These are phyloP conservation scores for Sclerotinia minor DNA, from an alignment of 2,329 filamentous ascomycete species.

Conservation along the genomic window DNA sequence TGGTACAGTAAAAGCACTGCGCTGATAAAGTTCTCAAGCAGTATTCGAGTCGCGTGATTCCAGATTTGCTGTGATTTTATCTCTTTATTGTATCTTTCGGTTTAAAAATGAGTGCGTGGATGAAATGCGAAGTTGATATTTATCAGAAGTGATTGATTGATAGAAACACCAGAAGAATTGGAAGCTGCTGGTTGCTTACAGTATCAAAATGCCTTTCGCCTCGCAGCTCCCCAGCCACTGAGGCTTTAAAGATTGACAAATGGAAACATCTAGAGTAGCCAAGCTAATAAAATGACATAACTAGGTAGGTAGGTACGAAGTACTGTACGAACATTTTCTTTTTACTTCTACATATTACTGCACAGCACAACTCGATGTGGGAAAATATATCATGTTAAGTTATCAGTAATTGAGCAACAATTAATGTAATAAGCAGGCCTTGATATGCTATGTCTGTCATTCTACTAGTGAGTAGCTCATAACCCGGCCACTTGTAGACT, in stretches of 20 bases:
- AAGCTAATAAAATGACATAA: slow-evolving; percentile 31
- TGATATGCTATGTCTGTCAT: neutral
- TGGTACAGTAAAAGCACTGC: neutral
- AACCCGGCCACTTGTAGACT: neutral
- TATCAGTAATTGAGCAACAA: neutral
- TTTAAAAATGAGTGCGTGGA: neutral
- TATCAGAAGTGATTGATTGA: slow-evolving; percentile 3
- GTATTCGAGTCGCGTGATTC: neutral
- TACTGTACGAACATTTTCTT: no score
- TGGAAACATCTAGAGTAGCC: slow-evolving; percentile 31
- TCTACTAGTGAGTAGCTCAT: no score
- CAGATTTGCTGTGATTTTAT: neutral
- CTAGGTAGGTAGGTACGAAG: no score
- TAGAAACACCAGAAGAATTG: slow-evolving; percentile 7
- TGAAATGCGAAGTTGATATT: neutral
- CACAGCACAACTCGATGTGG: neutral
- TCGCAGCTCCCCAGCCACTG: slow-evolving; percentile 21
- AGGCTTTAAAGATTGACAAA: slow-evolving; percentile 21
- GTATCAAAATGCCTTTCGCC: slow-evolving; percentile 15
- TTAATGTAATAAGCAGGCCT: neutral
- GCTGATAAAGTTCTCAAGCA: neutral
- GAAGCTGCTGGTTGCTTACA: slow-evolving; percentile 22
- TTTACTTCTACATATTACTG: no score
- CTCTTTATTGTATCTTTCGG: neutral
- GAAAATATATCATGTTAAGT: no score